Evolutionary conservation across 2,329 filamentous ascomycete species (phyloP).

Genomic region (Aurifilum marmelostoma): DNA sequence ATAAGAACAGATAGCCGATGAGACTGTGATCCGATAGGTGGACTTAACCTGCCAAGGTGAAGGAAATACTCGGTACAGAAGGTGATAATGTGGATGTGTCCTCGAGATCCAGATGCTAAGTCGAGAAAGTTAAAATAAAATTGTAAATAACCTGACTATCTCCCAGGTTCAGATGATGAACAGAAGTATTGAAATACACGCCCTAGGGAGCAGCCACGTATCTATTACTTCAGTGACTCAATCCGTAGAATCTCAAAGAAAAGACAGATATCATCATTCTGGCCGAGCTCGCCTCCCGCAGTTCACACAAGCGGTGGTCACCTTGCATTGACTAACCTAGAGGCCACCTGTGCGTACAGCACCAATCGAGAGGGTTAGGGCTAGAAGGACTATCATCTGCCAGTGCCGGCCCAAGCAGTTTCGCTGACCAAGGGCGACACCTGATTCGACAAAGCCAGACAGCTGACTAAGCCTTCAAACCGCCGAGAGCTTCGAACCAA

Average conservation of each 20-base stretch:
- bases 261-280: conserved; percentile 34
- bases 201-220: conserved; percentile 15
- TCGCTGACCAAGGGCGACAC: conserved; percentile 1
- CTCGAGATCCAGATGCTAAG: background rate
- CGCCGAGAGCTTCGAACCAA: conserved; percentile 13
- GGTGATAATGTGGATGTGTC: background rate
- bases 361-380: background rate
- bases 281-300: background rate
- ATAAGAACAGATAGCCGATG: no score
- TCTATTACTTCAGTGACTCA: conserved; percentile 31
- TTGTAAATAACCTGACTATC: background rate
- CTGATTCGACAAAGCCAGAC: conserved; percentile 5
- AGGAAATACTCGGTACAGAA: background rate
- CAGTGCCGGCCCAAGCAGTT: background rate
- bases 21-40: background rate
- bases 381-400: background rate
- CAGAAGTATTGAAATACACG: background rate
- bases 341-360: background rate
- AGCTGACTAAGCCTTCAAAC: conserved; percentile 10
- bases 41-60: background rate
- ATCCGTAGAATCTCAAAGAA: conserved; percentile 34
- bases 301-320: no score
- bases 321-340: background rate
- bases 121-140: background rate
- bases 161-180: background rate